Conservation (phyloP, 2,329 filamentous ascomycete genomes). For the Aspergillus awamori region DNA sequence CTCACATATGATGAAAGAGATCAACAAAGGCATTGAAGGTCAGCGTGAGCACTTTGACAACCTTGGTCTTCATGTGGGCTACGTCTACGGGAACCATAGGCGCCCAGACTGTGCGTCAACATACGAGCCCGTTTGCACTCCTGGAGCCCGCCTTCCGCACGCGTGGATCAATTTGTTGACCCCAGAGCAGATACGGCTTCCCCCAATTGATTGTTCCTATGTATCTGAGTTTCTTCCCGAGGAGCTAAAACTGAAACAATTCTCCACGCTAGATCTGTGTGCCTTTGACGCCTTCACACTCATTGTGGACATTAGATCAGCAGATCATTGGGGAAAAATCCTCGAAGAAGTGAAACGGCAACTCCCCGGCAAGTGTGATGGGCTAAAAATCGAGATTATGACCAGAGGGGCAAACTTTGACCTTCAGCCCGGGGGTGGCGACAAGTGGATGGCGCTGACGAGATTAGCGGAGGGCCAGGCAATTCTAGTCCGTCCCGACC, state of each 20-base stretch:
- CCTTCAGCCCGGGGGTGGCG: constrained; percentile 20
- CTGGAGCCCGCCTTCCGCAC: constrained; percentile 47
- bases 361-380: neutral
- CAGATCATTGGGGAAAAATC: neutral
- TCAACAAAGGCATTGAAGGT: constrained; percentile 16
- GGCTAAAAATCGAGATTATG: constrained; percentile 8
- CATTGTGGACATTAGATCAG: constrained; percentile 21
- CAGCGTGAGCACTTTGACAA: constrained; percentile 23
- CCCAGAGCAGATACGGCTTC: constrained; percentile 1
- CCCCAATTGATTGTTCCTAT: constrained; percentile 40
- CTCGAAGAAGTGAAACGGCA: neutral
- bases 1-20: neutral
- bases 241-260: constrained; percentile 31
- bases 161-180: constrained; percentile 37
- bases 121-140: constrained; percentile 41
- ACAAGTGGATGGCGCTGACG: constrained; percentile 27
- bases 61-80: constrained; percentile 17
- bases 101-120: constrained; percentile 42
- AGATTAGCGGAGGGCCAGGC: constrained; percentile 29
- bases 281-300: constrained; percentile 36
- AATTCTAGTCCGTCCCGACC: constrained; percentile 43
- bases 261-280: constrained; percentile 44
- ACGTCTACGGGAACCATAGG: constrained; percentile 14
- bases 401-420: constrained; percentile 28
- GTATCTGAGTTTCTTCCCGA: constrained; percentile 34